Base-by-base conservation (phyloP, 176 grass and related monocot genomes). In the Eleusine coracana region DNA sequence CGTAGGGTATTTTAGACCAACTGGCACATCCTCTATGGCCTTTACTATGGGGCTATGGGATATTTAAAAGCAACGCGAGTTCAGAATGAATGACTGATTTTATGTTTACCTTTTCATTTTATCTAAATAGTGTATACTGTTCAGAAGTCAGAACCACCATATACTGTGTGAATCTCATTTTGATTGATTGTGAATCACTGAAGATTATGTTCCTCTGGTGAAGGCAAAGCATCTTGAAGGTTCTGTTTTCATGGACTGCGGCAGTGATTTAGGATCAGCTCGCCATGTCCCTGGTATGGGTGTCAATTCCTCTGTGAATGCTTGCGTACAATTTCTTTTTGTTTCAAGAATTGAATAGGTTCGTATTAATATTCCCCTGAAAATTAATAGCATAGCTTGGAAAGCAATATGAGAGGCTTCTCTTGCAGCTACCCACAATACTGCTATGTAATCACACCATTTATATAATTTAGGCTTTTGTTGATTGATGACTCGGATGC, bases 171-270 rank as follows among this genome's bases (percentile, higher is more conserved):
- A 27, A 14, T 12, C 23, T 80, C 84, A 31, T 80, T 79, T n/a
- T 29, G 36, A 59, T 36, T 89, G 56, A 73, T 40, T 18, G 42
- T 71, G 36, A 66, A 36, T 51, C 21, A 67, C 21, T 79, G 56
- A 86, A 65, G 76, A 20, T 60, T 82, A n/a, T 89, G 72, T 84
- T 79, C 89, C 58, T 76, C 41, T 44, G 9, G 55, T 89, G 76
- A 85, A 98, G 96, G 88, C 85, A 39, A 98, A 93, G 60, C 86
- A 93, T 84, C 80, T 98, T 0, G 89, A 93, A 77, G 91, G 91
- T 68, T 92, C 91, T 55, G 49, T 98, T 80, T 98, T 98, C 89
- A 84, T 98, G 87, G 96, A 98, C 51, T 93, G 89, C 44, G 96
- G 96, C 59, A 95, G 87, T 48, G 96, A 98, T 82, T 91, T 98